Evolutionary conservation across 2,329 filamentous ascomycete genomes (phyloP).

Genomic region (Penicillium polonicum): DNA sequence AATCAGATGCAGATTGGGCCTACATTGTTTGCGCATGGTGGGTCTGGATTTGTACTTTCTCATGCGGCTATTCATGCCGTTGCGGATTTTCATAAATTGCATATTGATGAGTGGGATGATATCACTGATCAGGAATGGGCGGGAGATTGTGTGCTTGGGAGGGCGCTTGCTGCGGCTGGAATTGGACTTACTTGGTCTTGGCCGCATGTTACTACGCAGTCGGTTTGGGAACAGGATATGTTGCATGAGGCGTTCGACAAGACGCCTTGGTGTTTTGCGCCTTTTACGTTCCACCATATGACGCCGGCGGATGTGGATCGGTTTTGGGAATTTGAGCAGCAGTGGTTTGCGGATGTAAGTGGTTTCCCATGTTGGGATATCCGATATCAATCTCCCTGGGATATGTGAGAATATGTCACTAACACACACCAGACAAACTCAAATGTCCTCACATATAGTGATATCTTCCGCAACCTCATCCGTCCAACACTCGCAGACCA

Average conservation of each 20-base stretch:
- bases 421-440: conserved; percentile 15
- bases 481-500: conserved; percentile 17
- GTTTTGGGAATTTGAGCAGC: conserved; percentile 27
- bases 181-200: conserved; percentile 38
- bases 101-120: conserved; percentile 43
- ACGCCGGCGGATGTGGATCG: conserved; percentile 24
- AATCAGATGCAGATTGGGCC: conserved; percentile 50
- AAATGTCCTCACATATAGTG: conserved; percentile 20
- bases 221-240: conserved; percentile 28
- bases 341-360: conserved; percentile 27
- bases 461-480: conserved; percentile 24
- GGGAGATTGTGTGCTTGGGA: conserved; percentile 49
- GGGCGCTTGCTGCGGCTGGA: conserved; percentile 42
- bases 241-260: conserved; percentile 19
- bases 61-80: conserved; percentile 45
- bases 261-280: conserved; percentile 28
- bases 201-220: conserved; percentile 24
- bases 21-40: conserved; percentile 50
- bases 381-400: too few species aligned
- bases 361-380: too few species aligned
- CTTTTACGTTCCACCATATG: conserved; percentile 33
- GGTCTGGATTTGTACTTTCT: conserved; percentile 52
- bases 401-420: background rate
- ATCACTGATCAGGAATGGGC: conserved; percentile 45
- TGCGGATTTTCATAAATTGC: conserved; percentile 40